These are phyloP conservation scores for Kockovaella imperatae DNA, from an alignment of 768 basidiomycete genomes.

Conservation along the genomic window DNA sequence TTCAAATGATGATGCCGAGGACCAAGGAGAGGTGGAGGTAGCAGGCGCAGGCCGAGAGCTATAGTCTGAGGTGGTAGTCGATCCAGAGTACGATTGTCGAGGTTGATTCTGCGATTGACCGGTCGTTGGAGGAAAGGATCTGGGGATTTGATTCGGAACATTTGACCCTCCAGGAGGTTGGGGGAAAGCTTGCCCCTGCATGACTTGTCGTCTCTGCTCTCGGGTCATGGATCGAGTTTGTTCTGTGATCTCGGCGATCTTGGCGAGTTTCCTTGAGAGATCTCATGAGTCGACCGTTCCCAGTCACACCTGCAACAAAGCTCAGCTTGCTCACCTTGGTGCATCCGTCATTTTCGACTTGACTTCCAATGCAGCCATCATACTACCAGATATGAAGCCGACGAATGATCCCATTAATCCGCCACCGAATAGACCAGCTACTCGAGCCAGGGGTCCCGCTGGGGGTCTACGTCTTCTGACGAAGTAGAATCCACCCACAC, in stretches of 20 bases:
- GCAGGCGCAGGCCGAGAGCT: not conserved
- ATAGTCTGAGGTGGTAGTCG: not conserved
- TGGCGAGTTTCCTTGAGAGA: too few relatives aligned
- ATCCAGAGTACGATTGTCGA: not conserved
- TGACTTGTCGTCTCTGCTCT: not conserved
- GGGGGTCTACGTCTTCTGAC: conserved; percentile 15
- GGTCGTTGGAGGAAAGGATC: not conserved
- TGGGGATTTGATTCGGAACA: not conserved
- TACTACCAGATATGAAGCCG: conserved; percentile 29
- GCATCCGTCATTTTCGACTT: conserved; percentile 28
- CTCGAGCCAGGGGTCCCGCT: not conserved
- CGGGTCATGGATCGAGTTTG: not conserved
- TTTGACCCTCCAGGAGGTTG: not conserved
- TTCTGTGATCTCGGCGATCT: not conserved
- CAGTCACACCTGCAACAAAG: not conserved
- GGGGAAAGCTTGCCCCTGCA: not conserved
- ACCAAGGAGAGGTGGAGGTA: not conserved
- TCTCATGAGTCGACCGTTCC: not conserved
- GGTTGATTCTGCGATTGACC: not conserved
- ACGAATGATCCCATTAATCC: conserved; percentile 21
- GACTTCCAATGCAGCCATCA: conserved; percentile 27
- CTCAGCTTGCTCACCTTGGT: conserved; percentile 14
- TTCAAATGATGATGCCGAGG: not conserved
- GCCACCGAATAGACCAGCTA: conserved; percentile 1
- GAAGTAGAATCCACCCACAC: conserved; percentile 3